Evolutionary conservation across 257 asterid species (phyloP), one percentile per base, ranked within the genome.

Genomic region (Capsicum baccatum): DNA sequence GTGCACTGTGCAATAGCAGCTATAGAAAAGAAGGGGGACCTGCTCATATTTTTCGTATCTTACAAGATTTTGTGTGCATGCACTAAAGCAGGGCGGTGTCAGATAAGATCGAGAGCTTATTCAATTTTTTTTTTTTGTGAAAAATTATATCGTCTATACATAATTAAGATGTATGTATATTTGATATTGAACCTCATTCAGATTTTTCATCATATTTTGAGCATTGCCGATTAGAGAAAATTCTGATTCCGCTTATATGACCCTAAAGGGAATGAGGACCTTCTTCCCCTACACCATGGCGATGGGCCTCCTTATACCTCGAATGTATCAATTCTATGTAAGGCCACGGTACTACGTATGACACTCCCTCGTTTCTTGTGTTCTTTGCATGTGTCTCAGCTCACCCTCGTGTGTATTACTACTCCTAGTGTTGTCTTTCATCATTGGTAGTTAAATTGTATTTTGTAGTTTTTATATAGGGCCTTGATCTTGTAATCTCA

Each of bases 1-100:
- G 76, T 68, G 76, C 74, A 64, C 71, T 64, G 71, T 6, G 13
- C 71, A 64, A 2, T 39, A 57, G 62, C 62, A 66, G 48, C 73
- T 35, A 35, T 15, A 33, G 52, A 37, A 15, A 68, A 15, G 21
- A 8, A 8, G 14, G 76, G 76, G 76, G 76, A 37, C 76, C 76
- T 37, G 54, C 7, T 8, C 50, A 8, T 68, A 52, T 68, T 39
- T 37, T 37, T 68, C 52, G 14, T 68, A 68, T 68, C 76, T 68
- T 37, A 15, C 26, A 39, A 15, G 52, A 68, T 37, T 68, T 68
- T 50, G 12, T 54, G 14, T 54, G 57, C 2, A 3, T 2, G 11
- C 59, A 39, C 44, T 39, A 39, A 39, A 39, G 44, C 44, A 0
- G 44, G 44, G 2, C 5, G 42, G 42, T 2, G 42, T 39, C 42